Percentiles rank a stretch among this genome's conserved stretches.
Conservation (phyloP, 805 yeast species). For the Debaryomyces castellii region DNA sequence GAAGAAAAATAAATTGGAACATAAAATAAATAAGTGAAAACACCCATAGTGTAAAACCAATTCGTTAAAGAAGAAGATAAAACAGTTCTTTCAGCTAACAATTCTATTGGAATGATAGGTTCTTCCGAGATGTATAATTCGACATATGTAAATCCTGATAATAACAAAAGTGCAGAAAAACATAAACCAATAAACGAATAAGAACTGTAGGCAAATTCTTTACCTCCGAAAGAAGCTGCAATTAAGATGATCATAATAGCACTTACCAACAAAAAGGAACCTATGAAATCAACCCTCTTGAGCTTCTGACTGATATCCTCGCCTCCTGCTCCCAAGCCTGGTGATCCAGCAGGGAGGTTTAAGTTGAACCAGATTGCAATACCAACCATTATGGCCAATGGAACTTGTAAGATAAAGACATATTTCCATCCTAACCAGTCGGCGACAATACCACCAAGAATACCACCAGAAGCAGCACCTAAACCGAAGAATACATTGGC, state of each 20-base stretch:
- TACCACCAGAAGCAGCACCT: slow-evolving; percentile 55
- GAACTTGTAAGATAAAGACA: slow-evolving; percentile 41
- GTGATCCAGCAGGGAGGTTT: slow-evolving; percentile 52
- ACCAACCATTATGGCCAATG: slow-evolving; percentile 43
- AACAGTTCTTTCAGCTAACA: slow-evolving; percentile 59
- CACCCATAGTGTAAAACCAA: slow-evolving; percentile 70
- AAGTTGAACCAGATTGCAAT: slow-evolving; percentile 37
- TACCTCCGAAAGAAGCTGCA: slow-evolving; percentile 68
- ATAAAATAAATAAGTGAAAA: slow-evolving; percentile 62
- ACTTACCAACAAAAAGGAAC: slow-evolving; percentile 58
- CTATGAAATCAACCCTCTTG: slow-evolving; percentile 64
- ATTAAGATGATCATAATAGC: slow-evolving; percentile 59
- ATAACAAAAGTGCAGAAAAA: slow-evolving; percentile 31
- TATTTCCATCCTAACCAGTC: slow-evolving; percentile 54
- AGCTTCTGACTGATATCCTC: slow-evolving; percentile 47
- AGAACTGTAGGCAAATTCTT: slow-evolving; percentile 48
- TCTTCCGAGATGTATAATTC: slow-evolving; percentile 55
- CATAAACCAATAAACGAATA: slow-evolving; percentile 35
- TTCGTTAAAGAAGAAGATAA: slow-evolving; percentile 64
- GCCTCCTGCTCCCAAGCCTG: slow-evolving; percentile 53
- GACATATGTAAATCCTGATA: slow-evolving; percentile 45
- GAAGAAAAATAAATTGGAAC: slow-evolving; percentile 67
- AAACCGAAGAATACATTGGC: slow-evolving; percentile 73
- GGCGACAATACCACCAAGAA: slow-evolving; percentile 54
- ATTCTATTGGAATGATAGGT: slow-evolving; percentile 66